Base-by-base conservation (phyloP, 2,329 filamentous ascomycete species). In the Aspergillus sp. region DNA sequence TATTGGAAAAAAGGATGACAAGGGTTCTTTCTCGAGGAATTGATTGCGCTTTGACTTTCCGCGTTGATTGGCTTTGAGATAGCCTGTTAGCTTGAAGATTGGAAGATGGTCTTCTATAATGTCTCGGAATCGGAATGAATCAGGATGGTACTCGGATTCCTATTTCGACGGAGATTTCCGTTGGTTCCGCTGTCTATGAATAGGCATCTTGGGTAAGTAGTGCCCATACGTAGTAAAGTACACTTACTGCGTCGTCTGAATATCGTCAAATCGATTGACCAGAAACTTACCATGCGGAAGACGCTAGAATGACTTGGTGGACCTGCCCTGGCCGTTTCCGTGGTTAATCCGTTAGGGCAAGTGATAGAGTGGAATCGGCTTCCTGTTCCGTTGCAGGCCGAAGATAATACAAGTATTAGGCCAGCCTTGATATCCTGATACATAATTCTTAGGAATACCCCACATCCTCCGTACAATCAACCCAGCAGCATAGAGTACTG, bases 1-100 rank as follows among this genome's bases (percentile, higher is more conserved):
- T 20, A n/a, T 25, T 13, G 49, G 38, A 5, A 27, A 45, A 23
- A 49, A 47, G 27, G 37, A 45, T 27, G 15, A 33, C 6, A 5
- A 35, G 42, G 9, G 4, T 12, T 17, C 25, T 10, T 25, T 10
- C 5, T n/a, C 22, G 23, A 22, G 17, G n/a, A 22, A 17, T 22
- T 43, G 17, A 30, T 22, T 22, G 20, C 20, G 20, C 20, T 22
- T 22, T 22, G 20, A 22, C 20, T 37, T 7, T 37, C 6, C 17
- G 32, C 12, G n/a, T 7, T 37, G 33, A 2, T 37, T 7, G 33
- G 6, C n/a, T 9, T 37, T 7, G 7, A 9, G 7, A 37, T 39
- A 10, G 15, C 10, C 10, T 19, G 37, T 39, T 12, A 19, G 17
- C 9, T 39, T 37, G 33, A 3, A 7, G n/a, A n/a, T 37, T 19